Evolutionary conservation across 495 filamentous ascomycete species (phyloP).

Genomic region (Penicillium turbatum): DNA sequence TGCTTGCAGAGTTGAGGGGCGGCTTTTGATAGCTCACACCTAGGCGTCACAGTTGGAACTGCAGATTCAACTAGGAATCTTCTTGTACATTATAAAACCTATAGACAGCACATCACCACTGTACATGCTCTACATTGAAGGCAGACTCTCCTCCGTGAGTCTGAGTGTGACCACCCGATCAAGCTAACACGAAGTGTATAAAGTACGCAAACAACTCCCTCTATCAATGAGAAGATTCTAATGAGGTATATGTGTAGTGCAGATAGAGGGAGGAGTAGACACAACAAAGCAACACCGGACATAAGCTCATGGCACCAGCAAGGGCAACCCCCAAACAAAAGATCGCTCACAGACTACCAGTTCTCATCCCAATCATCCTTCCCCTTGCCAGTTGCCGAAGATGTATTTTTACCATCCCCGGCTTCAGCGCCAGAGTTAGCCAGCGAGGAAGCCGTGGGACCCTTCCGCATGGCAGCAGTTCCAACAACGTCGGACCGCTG

Average conservation of each 20-base stretch:
- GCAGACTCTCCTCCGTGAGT: background rate
- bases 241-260: constrained; percentile 14
- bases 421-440: constrained; percentile 33
- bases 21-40: constrained; percentile 18
- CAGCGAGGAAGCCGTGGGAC: constrained; percentile 37
- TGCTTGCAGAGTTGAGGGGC: constrained; percentile 49
- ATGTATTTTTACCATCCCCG: constrained; percentile 33
- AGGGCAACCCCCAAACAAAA: constrained; percentile 1
- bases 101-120: constrained; percentile 6
- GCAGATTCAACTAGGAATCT: background rate
- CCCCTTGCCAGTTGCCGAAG: constrained; percentile 32
- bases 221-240: background rate
- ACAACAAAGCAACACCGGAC: constrained; percentile 1
- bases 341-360: constrained; percentile 42
- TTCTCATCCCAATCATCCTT: constrained; percentile 66
- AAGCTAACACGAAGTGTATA: background rate
- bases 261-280: constrained; percentile 3
- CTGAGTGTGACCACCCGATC: background rate
- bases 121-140: background rate
- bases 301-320: constrained; percentile 11
- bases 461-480: constrained; percentile 66
- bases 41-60: background rate
- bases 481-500: constrained; percentile 54
- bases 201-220: background rate
- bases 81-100: constrained; percentile 5